These are phyloP conservation scores for Kurtzmaniella cleridarum DNA, from an alignment of 805 yeast species.

Conservation along the genomic window DNA sequence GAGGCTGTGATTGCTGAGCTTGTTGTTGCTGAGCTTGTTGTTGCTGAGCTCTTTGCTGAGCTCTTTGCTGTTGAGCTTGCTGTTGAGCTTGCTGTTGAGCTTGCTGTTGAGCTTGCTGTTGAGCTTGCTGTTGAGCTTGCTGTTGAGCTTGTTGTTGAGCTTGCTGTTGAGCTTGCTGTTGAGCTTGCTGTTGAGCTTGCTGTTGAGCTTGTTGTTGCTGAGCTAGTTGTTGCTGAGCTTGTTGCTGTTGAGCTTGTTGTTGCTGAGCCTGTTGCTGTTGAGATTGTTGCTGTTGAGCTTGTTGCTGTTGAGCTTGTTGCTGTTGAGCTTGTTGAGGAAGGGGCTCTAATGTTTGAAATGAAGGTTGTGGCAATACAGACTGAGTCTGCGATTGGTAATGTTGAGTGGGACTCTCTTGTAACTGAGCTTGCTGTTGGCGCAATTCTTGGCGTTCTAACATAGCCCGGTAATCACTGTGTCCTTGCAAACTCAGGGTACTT, in stretches of 20 bases:
- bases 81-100: constrained; percentile 4
- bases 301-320: constrained; percentile 8
- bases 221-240: constrained; percentile 7
- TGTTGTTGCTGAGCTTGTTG: not conserved
- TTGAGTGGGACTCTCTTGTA: constrained; percentile 6
- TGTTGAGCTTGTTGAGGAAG: constrained; percentile 3
- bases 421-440: constrained; percentile 8
- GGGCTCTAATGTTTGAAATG: not conserved
- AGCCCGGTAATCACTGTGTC: too few species aligned
- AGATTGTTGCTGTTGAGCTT: constrained; percentile 7
- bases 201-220: constrained; percentile 9
- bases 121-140: too few species aligned
- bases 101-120: constrained; percentile 7
- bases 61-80: constrained; percentile 2
- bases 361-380: not conserved
- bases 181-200: constrained; percentile 4
- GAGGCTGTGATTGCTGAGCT: not conserved
- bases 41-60: constrained; percentile 4
- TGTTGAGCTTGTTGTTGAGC: constrained; percentile 8
- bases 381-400: constrained; percentile 8
- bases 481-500: constrained; percentile 1
- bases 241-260: constrained; percentile 10
- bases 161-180: constrained; percentile 7
- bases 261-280: constrained; percentile 6
- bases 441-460: constrained; percentile 2